These are phyloP conservation scores for Eragrostis curvula DNA, from an alignment of 176 grass and related monocot genomes.

Conservation along the genomic window DNA sequence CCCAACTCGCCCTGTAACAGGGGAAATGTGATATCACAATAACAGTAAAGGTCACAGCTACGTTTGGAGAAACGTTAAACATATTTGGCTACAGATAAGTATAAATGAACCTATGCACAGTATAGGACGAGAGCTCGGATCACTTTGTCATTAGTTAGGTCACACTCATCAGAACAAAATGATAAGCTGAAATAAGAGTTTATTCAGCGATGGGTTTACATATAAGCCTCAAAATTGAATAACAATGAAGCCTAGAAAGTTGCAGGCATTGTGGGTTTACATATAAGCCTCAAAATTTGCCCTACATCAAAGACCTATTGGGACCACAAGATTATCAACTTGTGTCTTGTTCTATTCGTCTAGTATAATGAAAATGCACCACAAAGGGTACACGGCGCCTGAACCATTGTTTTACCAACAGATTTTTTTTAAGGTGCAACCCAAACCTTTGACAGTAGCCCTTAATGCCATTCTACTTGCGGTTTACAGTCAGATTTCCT, in stretches of 20 bases:
- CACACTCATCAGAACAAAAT: neutral
- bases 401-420: too few species aligned
- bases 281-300: neutral
- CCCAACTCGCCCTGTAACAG: conserved; percentile 66
- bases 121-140: neutral
- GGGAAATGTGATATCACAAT: conserved; percentile 18
- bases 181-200: neutral
- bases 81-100: neutral
- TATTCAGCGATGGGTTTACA: too few species aligned
- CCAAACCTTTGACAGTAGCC: neutral
- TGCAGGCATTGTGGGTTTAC: neutral
- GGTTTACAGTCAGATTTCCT: neutral
- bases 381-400: neutral
- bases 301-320: neutral
- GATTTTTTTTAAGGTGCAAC: neutral
- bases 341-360: neutral
- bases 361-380: neutral
- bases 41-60: neutral
- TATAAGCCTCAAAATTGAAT: too few species aligned
- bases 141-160: neutral
- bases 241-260: neutral
- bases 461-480: neutral
- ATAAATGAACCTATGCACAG: conserved; percentile 10
- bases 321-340: neutral
- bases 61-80: neutral